Percentiles rank a stretch among this genome's conserved stretches.
phyloP scores from a whole-genome alignment of 768 basidiomycete genomes.

The Grammothele lineata region DNA sequence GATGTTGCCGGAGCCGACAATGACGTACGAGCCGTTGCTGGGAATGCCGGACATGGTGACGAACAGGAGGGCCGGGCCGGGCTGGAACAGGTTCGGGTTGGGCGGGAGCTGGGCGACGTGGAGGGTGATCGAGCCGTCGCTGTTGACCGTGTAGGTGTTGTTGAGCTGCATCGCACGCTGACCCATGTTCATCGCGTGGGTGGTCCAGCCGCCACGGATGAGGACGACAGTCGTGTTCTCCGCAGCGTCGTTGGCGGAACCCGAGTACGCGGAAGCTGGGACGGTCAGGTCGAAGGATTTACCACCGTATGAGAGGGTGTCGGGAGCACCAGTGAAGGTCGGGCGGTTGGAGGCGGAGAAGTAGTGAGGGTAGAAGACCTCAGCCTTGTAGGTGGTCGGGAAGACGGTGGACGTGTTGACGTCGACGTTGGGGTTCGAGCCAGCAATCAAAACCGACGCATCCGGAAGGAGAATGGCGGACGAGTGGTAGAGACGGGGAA shows the following conservation, averaged over 20 bases:
- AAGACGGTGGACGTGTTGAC: conserved; percentile 57
- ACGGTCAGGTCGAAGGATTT: conserved; percentile 71
- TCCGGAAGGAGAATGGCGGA: conserved; percentile 86
- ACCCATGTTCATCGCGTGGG: conserved; percentile 87
- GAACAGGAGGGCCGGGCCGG: conserved; percentile 82
- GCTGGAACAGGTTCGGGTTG: conserved; percentile 81
- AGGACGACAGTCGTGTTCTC: conserved; percentile 73
- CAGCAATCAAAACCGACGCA: conserved; percentile 82
- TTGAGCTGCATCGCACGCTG: conserved; percentile 80
- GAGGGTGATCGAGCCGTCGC: conserved; percentile 70
- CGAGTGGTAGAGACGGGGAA: conserved; percentile 89
- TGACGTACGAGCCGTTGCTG: conserved; percentile 70
- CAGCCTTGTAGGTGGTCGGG: conserved; percentile 78
- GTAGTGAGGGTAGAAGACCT: conserved; percentile 91
- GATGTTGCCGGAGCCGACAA: conserved; percentile 76
- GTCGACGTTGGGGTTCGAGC: conserved; percentile 92
- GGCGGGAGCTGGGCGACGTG: conserved; percentile 83
- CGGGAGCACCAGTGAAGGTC: conserved; percentile 61
- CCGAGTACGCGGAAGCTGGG: conserved; percentile 59
- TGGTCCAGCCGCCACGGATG: conserved; percentile 81
- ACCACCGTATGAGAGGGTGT: conserved; percentile 82
- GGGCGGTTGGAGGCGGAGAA: conserved; percentile 71
- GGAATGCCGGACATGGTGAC: conserved; percentile 85
- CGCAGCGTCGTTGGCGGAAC: conserved; percentile 64
- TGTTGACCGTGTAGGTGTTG: conserved; percentile 77